These are phyloP conservation scores for Tylopilus rubrobrunneus DNA, from an alignment of 768 basidiomycete species.

Conservation along the genomic window DNA sequence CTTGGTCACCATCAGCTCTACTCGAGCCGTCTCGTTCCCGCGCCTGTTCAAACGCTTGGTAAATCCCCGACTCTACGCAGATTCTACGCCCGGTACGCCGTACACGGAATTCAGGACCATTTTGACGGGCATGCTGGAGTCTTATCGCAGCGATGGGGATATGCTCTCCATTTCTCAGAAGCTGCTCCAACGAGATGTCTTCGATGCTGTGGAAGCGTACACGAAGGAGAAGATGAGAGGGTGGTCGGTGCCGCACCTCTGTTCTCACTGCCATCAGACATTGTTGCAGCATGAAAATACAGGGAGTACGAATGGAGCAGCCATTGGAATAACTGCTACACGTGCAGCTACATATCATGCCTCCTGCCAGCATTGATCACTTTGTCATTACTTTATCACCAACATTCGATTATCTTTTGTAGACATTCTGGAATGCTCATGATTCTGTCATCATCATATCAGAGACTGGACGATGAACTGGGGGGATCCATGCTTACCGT, in stretches of 20 bases:
- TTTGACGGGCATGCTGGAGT: constrained; percentile 91
- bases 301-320: constrained; percentile 14
- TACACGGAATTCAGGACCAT: constrained; percentile 93
- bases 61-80: constrained; percentile 54
- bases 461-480: not conserved
- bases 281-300: constrained; percentile 30
- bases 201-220: constrained; percentile 62
- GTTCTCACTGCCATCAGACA: constrained; percentile 50
- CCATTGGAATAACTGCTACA: constrained; percentile 42
- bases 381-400: constrained; percentile 5
- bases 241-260: constrained; percentile 53
- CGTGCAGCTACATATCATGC: constrained; percentile 61
- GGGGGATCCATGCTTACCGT: constrained; percentile 24
- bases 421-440: not conserved
- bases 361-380: constrained; percentile 33
- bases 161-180: constrained; percentile 81
- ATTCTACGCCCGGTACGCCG: constrained; percentile 53
- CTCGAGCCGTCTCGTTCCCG: constrained; percentile 83
- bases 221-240: constrained; percentile 56
- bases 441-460: constrained; percentile 10
- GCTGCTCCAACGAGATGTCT: constrained; percentile 78
- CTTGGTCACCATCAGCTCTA: constrained; percentile 80
- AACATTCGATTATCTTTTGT: not conserved
- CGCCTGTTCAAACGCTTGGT: constrained; percentile 89
- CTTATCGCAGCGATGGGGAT: constrained; percentile 89